Evolutionary conservation across 768 basidiomycete species (phyloP), one percentile per base, ranked within the genome.

Genomic region (Tricholoma matsutake): DNA sequence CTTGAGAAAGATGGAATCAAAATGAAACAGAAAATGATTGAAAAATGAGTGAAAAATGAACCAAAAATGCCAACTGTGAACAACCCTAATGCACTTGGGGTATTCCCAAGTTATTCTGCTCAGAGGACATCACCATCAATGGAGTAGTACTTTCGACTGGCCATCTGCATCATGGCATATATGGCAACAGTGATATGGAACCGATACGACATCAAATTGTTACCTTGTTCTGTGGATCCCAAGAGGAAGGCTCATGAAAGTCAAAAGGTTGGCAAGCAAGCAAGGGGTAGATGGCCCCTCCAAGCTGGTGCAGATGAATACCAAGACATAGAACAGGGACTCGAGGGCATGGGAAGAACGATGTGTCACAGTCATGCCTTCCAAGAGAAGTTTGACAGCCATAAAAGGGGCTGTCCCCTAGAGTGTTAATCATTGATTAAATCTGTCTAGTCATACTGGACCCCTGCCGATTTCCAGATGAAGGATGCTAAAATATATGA

Each of bases 321-420:
- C 29, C 28, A 54, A n/a, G 25, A 54, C 54, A 35, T 54, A 54
- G 54, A 31, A 54, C 14, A 54, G 54, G 11, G 54, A 54, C 31
- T 54, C 54, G 28, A 54, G 54, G 20, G 34, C 54, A 34, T 54
- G 54, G 18, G 54, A n/a, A 29, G 35, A 14, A 20, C 54, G 22
- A 32, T 54, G 54, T 2, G 10, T 9, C 7, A 35, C 10, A 13
- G 10, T 7, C 39, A 3, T 10, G 16, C 39, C 54, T 16, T 20
- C 29, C 29, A 54, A 10, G 18, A 54, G 54, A 20, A 54, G 32
- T 34, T 54, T n/a, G 6, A 54, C 8, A 18, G 54, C 54, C 54
- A 54, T 54, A 35, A 54, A 54, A 34, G 54, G 54, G 29, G 54
- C 31, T 2, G 54, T 54, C 18, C 32, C 32, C 54, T 54, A 35